Base-by-base conservation (phyloP, 1,284 basidiomycete species). In the Ceratobasidium sp. region DNA sequence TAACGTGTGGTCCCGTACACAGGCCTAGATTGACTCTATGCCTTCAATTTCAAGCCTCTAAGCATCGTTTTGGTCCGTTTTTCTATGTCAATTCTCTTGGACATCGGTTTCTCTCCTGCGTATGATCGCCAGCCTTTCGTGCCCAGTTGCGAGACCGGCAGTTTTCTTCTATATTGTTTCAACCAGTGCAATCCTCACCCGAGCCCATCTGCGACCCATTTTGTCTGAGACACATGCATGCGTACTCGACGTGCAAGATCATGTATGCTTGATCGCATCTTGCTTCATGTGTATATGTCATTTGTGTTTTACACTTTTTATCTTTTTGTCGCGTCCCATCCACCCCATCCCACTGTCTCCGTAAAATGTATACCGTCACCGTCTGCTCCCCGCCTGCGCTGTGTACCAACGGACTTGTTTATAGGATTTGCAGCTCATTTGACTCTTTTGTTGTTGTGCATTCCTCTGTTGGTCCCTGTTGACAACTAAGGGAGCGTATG, bases 181-280 rank as follows among this genome's bases (percentile, higher is more conserved):
- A 55, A 70, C 43, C 55, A 53, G 36, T 57, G 55, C 67, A 70
- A 55, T 55, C 52, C 53, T 59, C 43, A 14, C 23, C 36, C 50
- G 45, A 60, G 23, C 58, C 50, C 39, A 36, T 10, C 28, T 58
- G 67, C 67, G 67, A 70, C 48, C 67, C 43, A 70, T 58, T 59
- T 62, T 70, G 67, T 70, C 67, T 59, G 67, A 48, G 67, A 70
- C 67, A 70, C 67, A 70, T 70, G 67, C 67, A 70, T 70, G 43
- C 67, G 67, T 59, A 70, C 67, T 59, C 67, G 67, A 70, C 45
- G 55, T 70, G 55, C 67, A 32, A 34, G 64, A 69, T 57, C 64
- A 57, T 69, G 64, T 57, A 69, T 69, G 64, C 55, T 45, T 58
- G 67, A 59, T 70, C 55, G 67, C 67, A 70, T 59, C 46, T 45